These are phyloP conservation scores for Ustulina deusta DNA, from an alignment of 2,329 filamentous ascomycete genomes.

Conservation along the genomic window DNA sequence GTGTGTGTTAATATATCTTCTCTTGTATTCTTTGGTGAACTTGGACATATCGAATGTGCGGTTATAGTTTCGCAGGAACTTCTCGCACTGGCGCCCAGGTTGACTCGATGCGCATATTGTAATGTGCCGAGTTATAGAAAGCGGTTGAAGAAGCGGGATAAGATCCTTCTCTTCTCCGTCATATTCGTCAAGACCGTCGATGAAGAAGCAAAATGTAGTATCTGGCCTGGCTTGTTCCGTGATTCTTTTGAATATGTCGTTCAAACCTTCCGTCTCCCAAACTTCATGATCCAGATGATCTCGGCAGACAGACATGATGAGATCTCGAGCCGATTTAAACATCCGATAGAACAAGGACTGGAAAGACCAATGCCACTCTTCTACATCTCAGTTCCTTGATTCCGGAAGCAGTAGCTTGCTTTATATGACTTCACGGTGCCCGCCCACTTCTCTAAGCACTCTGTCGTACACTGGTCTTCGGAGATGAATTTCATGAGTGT, in stretches of 20 bases:
- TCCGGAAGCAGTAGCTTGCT: constrained; percentile 22
- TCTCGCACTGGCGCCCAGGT: constrained; percentile 17
- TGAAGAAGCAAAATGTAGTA: constrained; percentile 8
- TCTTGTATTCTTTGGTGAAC: constrained; percentile 1
- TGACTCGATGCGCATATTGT: constrained; percentile 22
- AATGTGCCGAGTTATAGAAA: neutral
- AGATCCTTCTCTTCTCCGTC: constrained; percentile 5
- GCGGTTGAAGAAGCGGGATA: neutral
- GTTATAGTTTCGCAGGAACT: neutral
- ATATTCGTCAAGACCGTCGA: constrained; percentile 8
- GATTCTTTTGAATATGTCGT: neutral
- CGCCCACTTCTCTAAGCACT: constrained; percentile 3
- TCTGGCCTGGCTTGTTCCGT: neutral
- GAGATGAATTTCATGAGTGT: constrained; percentile 13
- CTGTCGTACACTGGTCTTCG: neutral
- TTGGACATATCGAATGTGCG: neutral
- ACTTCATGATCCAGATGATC: neutral
- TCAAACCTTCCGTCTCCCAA: constrained; percentile 8
- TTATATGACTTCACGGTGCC: neutral
- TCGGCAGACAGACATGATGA: neutral
- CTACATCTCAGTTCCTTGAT: constrained; percentile 17
- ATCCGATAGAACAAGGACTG: constrained; percentile 20
- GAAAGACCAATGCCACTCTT: constrained; percentile 5
- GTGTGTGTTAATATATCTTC: neutral
- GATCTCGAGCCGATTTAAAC: neutral